A percentile compares a stretch with the other conserved stretches of the same genome.
phyloP scores from a whole-genome alignment of 2,329 filamentous ascomycete genomes.

The Cordyceps farinosa region DNA sequence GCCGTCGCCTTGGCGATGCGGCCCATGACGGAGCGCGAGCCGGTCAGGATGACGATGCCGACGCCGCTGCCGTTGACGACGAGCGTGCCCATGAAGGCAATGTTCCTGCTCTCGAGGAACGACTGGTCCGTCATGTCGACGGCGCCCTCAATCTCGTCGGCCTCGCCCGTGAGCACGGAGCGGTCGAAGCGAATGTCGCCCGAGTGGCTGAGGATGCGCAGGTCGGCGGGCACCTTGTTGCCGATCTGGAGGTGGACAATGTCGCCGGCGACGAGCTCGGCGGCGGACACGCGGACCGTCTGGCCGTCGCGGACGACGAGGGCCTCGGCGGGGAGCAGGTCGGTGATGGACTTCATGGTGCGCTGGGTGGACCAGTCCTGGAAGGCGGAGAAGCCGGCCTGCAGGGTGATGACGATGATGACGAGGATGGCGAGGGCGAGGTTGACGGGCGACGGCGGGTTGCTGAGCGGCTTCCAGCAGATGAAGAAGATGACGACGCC shows the following conservation, averaged over 20 bases:
- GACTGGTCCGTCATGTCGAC: conserved; percentile 39
- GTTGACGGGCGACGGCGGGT: conserved; percentile 41
- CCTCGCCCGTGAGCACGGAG: conserved; percentile 40
- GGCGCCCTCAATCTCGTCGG: conserved; percentile 39
- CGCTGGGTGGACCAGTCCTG: conserved; percentile 46
- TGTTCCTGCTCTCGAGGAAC: conserved; percentile 42
- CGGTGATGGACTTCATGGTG: conserved; percentile 46
- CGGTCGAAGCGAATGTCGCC: conserved; percentile 42
- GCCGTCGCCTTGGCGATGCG: conserved; percentile 38
- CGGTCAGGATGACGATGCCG: conserved; percentile 40
- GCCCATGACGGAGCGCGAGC: conserved; percentile 39
- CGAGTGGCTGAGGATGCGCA: conserved; percentile 40
- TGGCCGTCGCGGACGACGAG: conserved; percentile 43
- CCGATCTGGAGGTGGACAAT: conserved; percentile 44
- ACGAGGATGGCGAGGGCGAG: conserved; percentile 45
- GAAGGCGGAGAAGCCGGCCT: conserved; percentile 44
- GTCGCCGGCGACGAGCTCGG: conserved; percentile 45
- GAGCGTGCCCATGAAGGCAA: conserved; percentile 41
- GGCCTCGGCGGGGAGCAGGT: conserved; percentile 42
- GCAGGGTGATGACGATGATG: conserved; percentile 44
- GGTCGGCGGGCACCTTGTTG: conserved; percentile 47
- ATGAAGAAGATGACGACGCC: conserved; percentile 47
- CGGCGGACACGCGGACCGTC: conserved; percentile 36
- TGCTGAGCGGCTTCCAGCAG: conserved; percentile 45
- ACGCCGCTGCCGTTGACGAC: conserved; percentile 40